Evolutionary conservation across 2,329 filamentous ascomycete species (phyloP).

Genomic region (Metarhizium brunneum): DNA sequence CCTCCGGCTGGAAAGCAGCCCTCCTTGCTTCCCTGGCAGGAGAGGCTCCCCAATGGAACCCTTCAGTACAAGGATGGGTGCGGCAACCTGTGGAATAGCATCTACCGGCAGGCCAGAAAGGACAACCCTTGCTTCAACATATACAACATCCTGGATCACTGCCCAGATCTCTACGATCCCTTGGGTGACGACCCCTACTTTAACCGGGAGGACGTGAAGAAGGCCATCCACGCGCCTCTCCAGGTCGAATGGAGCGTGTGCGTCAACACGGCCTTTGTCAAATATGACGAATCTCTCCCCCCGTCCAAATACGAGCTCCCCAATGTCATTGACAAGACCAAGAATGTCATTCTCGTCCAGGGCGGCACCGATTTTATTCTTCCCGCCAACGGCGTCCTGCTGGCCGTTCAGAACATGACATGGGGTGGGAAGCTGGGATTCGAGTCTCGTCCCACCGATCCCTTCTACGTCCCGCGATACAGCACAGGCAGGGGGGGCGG

Average conservation of each 20-base stretch:
- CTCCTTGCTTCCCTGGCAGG: constrained; percentile 31
- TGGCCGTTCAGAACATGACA: constrained; percentile 74
- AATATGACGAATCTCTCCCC: constrained; percentile 23
- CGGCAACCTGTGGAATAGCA: constrained; percentile 43
- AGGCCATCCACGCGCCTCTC: constrained; percentile 55
- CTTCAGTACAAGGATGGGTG: constrained; percentile 37
- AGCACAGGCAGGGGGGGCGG: constrained; percentile 21
- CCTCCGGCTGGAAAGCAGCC: constrained; percentile 57
- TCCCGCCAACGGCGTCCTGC: constrained; percentile 57
- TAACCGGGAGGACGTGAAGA: constrained; percentile 60
- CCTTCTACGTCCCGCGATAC: constrained; percentile 54
- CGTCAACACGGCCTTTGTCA: constrained; percentile 5
- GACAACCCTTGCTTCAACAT: constrained; percentile 74
- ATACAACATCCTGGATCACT: constrained; percentile 65
- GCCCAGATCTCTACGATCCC: constrained; percentile 60
- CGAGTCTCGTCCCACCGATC: constrained; percentile 45
- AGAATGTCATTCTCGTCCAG: constrained; percentile 66
- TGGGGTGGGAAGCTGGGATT: constrained; percentile 67
- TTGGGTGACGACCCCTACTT: constrained; percentile 69
- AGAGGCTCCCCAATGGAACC: constrained; percentile 16
- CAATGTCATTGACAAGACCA: constrained; percentile 61
- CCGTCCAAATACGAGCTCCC: constrained; percentile 52
- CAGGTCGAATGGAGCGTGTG: constrained; percentile 15
- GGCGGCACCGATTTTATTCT: constrained; percentile 62
- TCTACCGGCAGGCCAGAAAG: constrained; percentile 41